Evolutionary conservation across 768 basidiomycete genomes (phyloP), one percentile per base, ranked within the genome.

Genomic region (Tulasnella sp.): DNA sequence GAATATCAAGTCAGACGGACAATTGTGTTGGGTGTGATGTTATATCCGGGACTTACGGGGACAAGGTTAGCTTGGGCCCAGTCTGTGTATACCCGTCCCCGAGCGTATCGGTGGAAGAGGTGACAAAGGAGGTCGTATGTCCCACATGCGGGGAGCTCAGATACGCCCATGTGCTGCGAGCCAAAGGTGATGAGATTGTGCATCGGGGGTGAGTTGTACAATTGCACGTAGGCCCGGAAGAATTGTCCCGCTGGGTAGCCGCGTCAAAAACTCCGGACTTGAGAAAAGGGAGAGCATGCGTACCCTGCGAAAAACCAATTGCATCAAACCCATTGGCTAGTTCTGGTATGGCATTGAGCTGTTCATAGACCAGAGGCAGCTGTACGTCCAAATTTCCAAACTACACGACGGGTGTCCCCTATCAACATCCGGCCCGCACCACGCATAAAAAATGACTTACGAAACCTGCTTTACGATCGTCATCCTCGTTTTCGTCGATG

Each of bases 171-270:
- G 64, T 90, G 87, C 59, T 87, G 87, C 17, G 85, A 81, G 42
- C 88, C 89, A 65, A 92, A 90, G 0, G 87, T 89, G 45, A 92
- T 78, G 61, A 92, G 77, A 67, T 90, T 92, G 67, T 82, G 72
- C 3, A 90, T 71, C 0, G 81, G 81, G 0, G 86, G 89, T 2
- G 68, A 65, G 65, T 89, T 89, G 67, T 81, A 81, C 21, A 78
- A 72, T 63, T 91, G 84, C 17, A 85, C 77, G 62, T 87, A 91
- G 29, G 82, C 87, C n/a, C 89, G 78, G 35, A 90, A 75, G 67
- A 92, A 91, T 65, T 89, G 89, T 4, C 88, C 88, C 17, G 83
- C 83, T 83, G 59, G 25, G 35, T 1, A 31, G 9, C 23, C 27
- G 25, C 15, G 19, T 15, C 43, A 37, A 7, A 11, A 23, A 9